These are phyloP conservation scores for Alternaria gansuensis DNA, from an alignment of 2,329 filamentous ascomycete genomes.

Conservation along the genomic window DNA sequence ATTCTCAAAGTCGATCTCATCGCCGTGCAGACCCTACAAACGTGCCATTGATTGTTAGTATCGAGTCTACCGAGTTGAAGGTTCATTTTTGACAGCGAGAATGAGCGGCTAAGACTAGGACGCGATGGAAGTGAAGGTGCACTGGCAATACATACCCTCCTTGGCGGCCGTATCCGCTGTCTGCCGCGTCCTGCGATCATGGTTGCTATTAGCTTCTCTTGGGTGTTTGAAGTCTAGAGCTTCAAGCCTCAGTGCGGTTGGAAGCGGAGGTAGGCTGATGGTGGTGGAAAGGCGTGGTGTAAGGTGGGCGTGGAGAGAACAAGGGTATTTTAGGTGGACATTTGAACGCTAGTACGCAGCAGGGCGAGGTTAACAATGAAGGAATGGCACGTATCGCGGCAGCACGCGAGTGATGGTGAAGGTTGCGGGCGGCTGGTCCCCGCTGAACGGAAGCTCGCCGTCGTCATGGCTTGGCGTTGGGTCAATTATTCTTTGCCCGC, in stretches of 20 bases:
- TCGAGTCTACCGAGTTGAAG: not conserved
- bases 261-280: slow-evolving; percentile 10
- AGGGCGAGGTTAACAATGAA: not conserved
- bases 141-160: slow-evolving; percentile 65
- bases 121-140: slow-evolving; percentile 15
- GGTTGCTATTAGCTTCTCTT: slow-evolving; percentile 25
- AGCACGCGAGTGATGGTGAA: slow-evolving; percentile 6
- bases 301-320: not conserved
- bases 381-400: slow-evolving; percentile 3
- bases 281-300: slow-evolving; percentile 2
- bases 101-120: not conserved
- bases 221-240: not conserved
- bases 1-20: slow-evolving; percentile 80
- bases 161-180: slow-evolving; percentile 72
- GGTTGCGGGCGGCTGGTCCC: slow-evolving; percentile 16
- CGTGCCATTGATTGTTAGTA: slow-evolving; percentile 27
- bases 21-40: slow-evolving; percentile 65
- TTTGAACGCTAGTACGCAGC: not conserved
- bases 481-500: slow-evolving; percentile 19
- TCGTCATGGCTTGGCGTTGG: slow-evolving; percentile 29
- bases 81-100: not conserved
- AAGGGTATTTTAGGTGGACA: not conserved
- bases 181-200: slow-evolving; percentile 65
- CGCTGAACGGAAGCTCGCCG: slow-evolving; percentile 16
- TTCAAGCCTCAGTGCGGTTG: slow-evolving; percentile 2